Evolutionary conservation across 2,329 filamentous ascomycete species (phyloP).

Genomic region (Fusarium sp.): DNA sequence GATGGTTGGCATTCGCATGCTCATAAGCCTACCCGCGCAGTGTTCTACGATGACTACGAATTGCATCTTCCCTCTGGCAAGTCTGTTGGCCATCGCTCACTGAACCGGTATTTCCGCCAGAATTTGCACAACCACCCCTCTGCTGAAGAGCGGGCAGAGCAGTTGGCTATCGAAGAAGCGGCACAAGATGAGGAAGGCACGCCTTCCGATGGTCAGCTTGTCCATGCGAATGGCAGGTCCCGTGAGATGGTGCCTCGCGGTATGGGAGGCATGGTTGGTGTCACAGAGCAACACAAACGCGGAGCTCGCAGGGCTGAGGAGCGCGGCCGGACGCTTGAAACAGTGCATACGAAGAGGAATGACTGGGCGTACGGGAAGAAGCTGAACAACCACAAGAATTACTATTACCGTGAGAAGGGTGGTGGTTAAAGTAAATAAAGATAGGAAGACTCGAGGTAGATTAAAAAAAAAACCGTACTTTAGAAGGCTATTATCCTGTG

Average conservation of each 20-base stretch:
- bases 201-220: constrained; percentile 49
- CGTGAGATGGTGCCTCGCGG: constrained; percentile 73
- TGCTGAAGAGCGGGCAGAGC: constrained; percentile 78
- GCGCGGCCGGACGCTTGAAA: constrained; percentile 74
- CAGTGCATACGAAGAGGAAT: constrained; percentile 71
- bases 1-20: constrained; percentile 88
- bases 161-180: constrained; percentile 68
- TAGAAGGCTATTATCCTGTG: not conserved
- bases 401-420: constrained; percentile 63
- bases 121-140: constrained; percentile 89
- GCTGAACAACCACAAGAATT: constrained; percentile 78
- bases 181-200: constrained; percentile 46
- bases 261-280: constrained; percentile 82
- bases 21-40: constrained; percentile 78
- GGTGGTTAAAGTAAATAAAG: constrained; percentile 53
- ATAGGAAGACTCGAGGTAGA: not conserved
- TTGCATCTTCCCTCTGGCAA: constrained; percentile 92
- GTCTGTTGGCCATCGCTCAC: constrained; percentile 88
- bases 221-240: constrained; percentile 55
- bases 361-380: constrained; percentile 79
- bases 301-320: constrained; percentile 75
- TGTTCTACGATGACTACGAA: constrained; percentile 93
- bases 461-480: not conserved
- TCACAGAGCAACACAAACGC: constrained; percentile 79
- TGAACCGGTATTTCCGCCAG: constrained; percentile 91